Conservation (phyloP, 345 rosid species). For the Aurinia saxatilis region DNA sequence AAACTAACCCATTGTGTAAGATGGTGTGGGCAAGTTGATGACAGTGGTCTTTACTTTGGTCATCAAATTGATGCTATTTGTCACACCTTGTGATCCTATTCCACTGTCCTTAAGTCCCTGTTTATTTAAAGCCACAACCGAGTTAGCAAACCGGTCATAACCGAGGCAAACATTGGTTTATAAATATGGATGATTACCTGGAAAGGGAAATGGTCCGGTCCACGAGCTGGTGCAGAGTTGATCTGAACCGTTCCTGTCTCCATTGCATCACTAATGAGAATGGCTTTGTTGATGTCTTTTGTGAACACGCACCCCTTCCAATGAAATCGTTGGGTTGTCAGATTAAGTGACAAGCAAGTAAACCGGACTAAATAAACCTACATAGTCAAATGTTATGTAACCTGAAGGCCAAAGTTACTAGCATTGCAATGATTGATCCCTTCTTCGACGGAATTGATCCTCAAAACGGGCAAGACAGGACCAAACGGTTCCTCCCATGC, state of each 20-base stretch:
- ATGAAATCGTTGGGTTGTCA: background rate
- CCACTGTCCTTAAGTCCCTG: conserved; percentile 99
- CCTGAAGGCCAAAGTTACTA: conserved; percentile 98
- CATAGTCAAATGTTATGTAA: conserved; percentile 2
- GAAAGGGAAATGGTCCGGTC: conserved; percentile 98
- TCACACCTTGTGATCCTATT: conserved; percentile 94
- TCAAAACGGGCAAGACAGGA: conserved; percentile 74
- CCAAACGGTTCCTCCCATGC: conserved; percentile 99
- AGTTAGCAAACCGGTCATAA: conserved; percentile 2
- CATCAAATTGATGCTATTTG: conserved; percentile 98
- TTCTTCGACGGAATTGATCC: conserved; percentile 81
- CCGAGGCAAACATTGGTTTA: background rate
- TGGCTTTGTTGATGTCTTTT: conserved; percentile 83
- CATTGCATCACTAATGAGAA: conserved; percentile 92
- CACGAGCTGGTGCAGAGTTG: conserved; percentile 99
- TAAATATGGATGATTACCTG: conserved; percentile 45
- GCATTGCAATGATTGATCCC: conserved; percentile 99
- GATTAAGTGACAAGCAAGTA: background rate
- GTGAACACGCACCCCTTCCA: conserved; percentile 85
- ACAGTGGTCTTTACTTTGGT: conserved; percentile 88
- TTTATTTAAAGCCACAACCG: background rate
- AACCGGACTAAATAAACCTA: background rate
- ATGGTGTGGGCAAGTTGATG: conserved; percentile 80
- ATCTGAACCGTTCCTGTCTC: conserved; percentile 99
- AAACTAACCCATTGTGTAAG: conserved; percentile 87